Evolutionary conservation across 306 rosid species (phyloP), one percentile per base, ranked within the genome.

Genomic region (Adenanthera pavonina): DNA sequence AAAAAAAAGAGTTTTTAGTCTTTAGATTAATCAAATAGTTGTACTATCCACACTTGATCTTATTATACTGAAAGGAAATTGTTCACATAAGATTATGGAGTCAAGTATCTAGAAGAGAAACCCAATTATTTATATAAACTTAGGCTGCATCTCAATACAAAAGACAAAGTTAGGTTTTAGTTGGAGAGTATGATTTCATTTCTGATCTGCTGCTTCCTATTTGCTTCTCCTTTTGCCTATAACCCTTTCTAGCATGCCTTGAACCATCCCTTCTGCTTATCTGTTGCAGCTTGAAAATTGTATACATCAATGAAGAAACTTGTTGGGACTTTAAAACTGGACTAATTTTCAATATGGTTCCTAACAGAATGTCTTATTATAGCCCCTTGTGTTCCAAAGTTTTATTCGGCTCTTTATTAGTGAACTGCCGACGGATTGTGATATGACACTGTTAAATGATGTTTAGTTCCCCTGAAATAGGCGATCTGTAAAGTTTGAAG

Each of bases 251-350:
- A 16, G 80, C 70, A 77, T 79, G 84, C 77, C 54, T 73, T 77
- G 82, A 80, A 78, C 78, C 68, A 64, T 84, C 90, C 78, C 72
- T 85, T 75, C 82, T 89, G 77, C 82, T 76, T 59, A 79, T 82
- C 96, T 94, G 86, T 35, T 19, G 62, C 20, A 86, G 17, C 79
- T 66, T 81, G 59, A 65, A 81, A 80, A 11, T 57, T 36, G 17
- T 70, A 56, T 33, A 68, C 68, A 78, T 60, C 40, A 43, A 61
- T 34, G 66, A 13, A 67, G 43, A 73, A 61, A 30, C 59, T 61
- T 33, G 5, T 14, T 51, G 9, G 33, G 33, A 3, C n/a, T 12
- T 6, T 61, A 61, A 5, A 30, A 33, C 33, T 12, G 33, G 7
- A 10, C 33, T 5, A 46, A 12, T 12, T 12, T 33, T 13, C 43